phyloP scores from a whole-genome alignment of 148 eudicot species.

The Selenicereus undatus region DNA sequence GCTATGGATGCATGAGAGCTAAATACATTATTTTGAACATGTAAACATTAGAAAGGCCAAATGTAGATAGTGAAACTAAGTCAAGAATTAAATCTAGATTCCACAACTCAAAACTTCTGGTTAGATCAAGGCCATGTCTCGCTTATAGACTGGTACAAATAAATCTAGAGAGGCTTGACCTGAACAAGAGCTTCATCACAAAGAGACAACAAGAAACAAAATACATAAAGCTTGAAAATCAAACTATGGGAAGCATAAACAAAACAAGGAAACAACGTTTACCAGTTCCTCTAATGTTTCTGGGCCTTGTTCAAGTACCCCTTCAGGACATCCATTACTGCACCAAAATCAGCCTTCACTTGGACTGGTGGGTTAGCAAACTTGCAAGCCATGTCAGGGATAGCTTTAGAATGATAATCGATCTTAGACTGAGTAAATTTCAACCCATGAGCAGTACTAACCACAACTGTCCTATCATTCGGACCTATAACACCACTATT shows the following conservation, averaged over 20 bases:
- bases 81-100: not conserved
- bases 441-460: constrained; percentile 83
- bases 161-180: constrained; percentile 1
- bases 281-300: constrained; percentile 30
- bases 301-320: constrained; percentile 45
- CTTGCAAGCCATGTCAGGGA: constrained; percentile 64
- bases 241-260: not conserved
- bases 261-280: not conserved
- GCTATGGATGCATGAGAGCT: not conserved
- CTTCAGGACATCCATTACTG: constrained; percentile 90
- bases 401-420: constrained; percentile 75
- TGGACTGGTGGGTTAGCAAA: constrained; percentile 81
- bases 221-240: not conserved
- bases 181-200: constrained; percentile 2
- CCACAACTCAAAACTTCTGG: constrained; percentile 10
- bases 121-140: not conserved
- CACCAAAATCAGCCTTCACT: constrained; percentile 85
- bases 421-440: constrained; percentile 78
- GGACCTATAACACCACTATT: constrained; percentile 62
- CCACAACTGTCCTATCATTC: constrained; percentile 81
- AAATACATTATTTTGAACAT: not conserved
- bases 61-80: not conserved
- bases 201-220: constrained; percentile 6
- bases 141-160: not conserved
- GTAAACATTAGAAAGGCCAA: not conserved